Conservation (phyloP, 164 flowering plant genomes). For the Vitis cinerea region DNA sequence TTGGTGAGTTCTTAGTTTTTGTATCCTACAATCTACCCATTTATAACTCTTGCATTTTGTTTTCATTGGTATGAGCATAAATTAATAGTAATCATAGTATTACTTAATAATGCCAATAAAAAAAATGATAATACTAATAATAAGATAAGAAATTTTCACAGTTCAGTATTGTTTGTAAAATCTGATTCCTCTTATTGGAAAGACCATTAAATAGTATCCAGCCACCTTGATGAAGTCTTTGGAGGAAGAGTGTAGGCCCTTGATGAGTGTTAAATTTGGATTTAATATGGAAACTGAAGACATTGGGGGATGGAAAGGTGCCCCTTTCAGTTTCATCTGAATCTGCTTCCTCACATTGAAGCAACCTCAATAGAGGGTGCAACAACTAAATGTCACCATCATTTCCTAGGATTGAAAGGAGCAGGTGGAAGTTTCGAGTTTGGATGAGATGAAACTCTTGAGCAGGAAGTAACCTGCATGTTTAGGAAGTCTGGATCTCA, state of each 20-base stretch:
- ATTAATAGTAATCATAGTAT: not conserved
- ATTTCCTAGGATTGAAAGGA: too few relatives aligned
- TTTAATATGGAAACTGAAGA: not conserved
- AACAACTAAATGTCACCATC: not conserved
- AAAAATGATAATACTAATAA: too few relatives aligned
- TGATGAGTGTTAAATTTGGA: not conserved
- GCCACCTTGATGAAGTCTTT: not conserved
- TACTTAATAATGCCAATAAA: not conserved
- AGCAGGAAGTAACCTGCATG: too few relatives aligned
- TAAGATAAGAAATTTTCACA: too few relatives aligned
- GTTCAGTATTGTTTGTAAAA: too few relatives aligned
- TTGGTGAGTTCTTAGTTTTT: constrained; percentile 9
- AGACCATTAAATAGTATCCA: not conserved
- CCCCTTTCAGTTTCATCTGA: not conserved
- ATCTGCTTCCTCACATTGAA: not conserved
- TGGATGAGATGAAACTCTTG: too few relatives aligned
- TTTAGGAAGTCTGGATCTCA: too few relatives aligned
- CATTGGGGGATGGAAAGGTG: not conserved
- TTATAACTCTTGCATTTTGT: not conserved
- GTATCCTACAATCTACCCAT: not conserved
- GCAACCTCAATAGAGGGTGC: not conserved
- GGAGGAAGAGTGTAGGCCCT: not conserved
- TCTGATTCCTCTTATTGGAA: too few relatives aligned
- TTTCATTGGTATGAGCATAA: not conserved
- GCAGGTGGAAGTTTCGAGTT: too few relatives aligned